Evolutionary conservation across 371 early-diverging fungal species (phyloP).

Genomic region (Mucor velutinosus): DNA sequence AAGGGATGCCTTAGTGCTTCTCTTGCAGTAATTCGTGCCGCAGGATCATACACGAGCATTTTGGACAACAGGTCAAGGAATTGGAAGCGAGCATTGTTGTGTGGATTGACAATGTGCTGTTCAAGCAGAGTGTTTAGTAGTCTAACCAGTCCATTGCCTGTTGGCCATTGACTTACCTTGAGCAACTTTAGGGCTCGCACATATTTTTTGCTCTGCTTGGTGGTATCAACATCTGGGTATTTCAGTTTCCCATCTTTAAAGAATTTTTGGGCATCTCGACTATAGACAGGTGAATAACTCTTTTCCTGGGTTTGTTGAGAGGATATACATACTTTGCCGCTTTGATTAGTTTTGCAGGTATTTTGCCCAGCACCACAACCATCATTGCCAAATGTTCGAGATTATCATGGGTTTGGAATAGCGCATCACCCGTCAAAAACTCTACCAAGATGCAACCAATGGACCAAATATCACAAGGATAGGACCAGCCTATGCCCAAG

Average conservation of each 20-base stretch:
- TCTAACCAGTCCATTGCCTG: background rate
- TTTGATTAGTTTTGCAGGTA: slow-evolving; percentile 23
- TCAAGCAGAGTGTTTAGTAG: background rate
- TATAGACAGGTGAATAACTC: slow-evolving; percentile 4
- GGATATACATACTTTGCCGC: slow-evolving; percentile 10
- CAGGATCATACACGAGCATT: slow-evolving; percentile 90
- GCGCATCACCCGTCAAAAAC: slow-evolving; percentile 91
- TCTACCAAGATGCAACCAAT: slow-evolving; percentile 96
- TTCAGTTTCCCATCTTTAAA: slow-evolving; percentile 59
- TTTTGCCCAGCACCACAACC: slow-evolving; percentile 63
- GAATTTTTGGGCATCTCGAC: slow-evolving; percentile 59
- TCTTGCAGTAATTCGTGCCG: slow-evolving; percentile 78
- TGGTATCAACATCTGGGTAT: slow-evolving; percentile 71
- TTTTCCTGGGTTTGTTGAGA: background rate
- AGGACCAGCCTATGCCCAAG: slow-evolving; percentile 90
- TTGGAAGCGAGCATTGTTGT: slow-evolving; percentile 23
- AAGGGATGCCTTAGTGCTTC: slow-evolving; percentile 85
- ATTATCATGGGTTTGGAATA: slow-evolving; percentile 94
- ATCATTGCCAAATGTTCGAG: slow-evolving; percentile 77
- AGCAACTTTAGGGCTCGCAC: slow-evolving; percentile 65
- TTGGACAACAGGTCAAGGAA: slow-evolving; percentile 72
- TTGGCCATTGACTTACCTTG: slow-evolving; percentile 37
- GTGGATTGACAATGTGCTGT: slow-evolving; percentile 44
- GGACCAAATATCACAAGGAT: slow-evolving; percentile 97
- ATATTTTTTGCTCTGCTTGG: slow-evolving; percentile 66